A percentile compares a stretch with the other conserved stretches of the same genome.
Conservation (phyloP, 345 rosid genomes). For the Xanthoceras sorbifolium region DNA sequence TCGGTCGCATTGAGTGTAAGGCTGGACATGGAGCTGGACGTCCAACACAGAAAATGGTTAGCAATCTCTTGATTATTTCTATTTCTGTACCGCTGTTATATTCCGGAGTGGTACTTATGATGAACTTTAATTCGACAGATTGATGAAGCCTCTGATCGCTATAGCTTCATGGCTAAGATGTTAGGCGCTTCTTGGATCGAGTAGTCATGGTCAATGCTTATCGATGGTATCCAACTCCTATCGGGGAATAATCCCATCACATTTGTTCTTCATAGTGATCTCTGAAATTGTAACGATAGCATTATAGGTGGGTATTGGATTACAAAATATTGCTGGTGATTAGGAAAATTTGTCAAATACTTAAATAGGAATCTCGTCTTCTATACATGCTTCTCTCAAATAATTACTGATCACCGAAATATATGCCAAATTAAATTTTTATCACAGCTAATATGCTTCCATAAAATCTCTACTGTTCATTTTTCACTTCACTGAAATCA, state of each 20-base stretch:
- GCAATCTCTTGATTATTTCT: not conserved
- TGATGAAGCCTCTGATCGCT: slow-evolving; percentile 82
- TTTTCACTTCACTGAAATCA: too few relatives aligned
- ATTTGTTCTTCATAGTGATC: too few relatives aligned
- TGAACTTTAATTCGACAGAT: slow-evolving; percentile 47
- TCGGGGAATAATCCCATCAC: not conserved
- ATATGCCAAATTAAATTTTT: too few relatives aligned
- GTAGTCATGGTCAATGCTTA: slow-evolving; percentile 22
- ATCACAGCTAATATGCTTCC: too few relatives aligned
- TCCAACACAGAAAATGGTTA: slow-evolving; percentile 78
- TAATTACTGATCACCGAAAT: not conserved
- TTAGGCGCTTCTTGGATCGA: slow-evolving; percentile 69
- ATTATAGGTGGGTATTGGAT: not conserved
- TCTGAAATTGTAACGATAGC: too few relatives aligned
- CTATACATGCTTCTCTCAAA: not conserved
- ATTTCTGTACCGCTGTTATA: not conserved
- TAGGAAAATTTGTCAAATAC: too few relatives aligned
- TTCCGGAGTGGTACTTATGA: not conserved
- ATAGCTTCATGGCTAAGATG: slow-evolving; percentile 84
- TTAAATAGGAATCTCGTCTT: too few relatives aligned
- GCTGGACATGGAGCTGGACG: slow-evolving; percentile 97
- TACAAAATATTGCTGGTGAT: not conserved
- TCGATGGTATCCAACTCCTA: not conserved
- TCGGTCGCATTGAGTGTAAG: slow-evolving; percentile 85
- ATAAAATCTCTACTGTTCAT: too few relatives aligned